phyloP scores from a whole-genome alignment of 768 basidiomycete species.

The Boletus rufocinnamomeus region DNA sequence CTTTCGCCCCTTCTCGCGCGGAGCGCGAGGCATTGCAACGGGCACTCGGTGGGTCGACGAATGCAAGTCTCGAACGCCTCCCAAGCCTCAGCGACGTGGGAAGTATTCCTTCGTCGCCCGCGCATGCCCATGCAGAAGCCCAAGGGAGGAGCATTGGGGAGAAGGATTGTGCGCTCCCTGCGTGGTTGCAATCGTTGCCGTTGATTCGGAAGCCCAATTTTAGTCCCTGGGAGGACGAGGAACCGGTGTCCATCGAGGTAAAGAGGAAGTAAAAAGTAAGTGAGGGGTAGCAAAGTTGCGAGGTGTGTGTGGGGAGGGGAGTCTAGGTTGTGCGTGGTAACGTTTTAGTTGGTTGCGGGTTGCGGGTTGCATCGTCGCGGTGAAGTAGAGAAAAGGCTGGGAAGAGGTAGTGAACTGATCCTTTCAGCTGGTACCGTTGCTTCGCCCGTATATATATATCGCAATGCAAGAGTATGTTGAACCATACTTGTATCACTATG shows the following conservation, averaged over 20 bases:
- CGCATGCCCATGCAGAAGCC: slow-evolving; percentile 46
- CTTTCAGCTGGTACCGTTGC: slow-evolving; percentile 25
- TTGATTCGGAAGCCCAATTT: slow-evolving; percentile 70
- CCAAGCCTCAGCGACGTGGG: slow-evolving; percentile 78
- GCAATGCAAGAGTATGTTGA: slow-evolving; percentile 34
- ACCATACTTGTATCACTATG: slow-evolving; percentile 9
- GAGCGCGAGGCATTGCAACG: slow-evolving; percentile 85
- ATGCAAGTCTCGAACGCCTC: slow-evolving; percentile 74
- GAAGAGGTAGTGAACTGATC: slow-evolving; percentile 24
- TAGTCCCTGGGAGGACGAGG: slow-evolving; percentile 83
- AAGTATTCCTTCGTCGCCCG: slow-evolving; percentile 70
- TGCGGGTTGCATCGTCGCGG: slow-evolving; percentile 14
- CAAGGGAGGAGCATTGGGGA: slow-evolving; percentile 23
- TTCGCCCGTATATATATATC: slow-evolving; percentile 35
- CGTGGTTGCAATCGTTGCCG: slow-evolving; percentile 70
- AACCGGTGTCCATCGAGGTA: slow-evolving; percentile 30
- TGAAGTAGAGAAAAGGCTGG: slow-evolving; percentile 17
- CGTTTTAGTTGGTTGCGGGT: slow-evolving; percentile 17
- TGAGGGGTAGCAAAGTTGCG: neutral
- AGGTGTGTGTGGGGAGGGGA: neutral
- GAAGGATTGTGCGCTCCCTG: slow-evolving; percentile 46
- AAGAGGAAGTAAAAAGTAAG: slow-evolving; percentile 26
- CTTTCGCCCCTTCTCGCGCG: slow-evolving; percentile 85
- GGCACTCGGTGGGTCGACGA: slow-evolving; percentile 71
- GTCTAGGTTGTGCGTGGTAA: slow-evolving; percentile 13